Evolutionary conservation across 257 asterid genomes (phyloP).

Genomic region (Nicotiana tomentosiformis): DNA sequence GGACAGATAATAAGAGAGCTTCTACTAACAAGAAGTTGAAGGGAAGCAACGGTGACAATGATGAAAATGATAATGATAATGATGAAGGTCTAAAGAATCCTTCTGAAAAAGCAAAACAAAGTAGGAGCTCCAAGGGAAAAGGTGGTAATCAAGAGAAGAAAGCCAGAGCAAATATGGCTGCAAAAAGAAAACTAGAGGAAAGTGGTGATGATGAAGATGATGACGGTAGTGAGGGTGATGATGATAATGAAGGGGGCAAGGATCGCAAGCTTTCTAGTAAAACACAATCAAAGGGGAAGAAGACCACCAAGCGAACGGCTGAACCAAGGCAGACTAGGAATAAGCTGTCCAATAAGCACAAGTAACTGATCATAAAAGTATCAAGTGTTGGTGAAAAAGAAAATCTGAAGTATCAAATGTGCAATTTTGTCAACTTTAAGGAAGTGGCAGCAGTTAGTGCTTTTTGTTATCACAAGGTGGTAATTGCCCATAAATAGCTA

Average conservation of each 20-base stretch:
- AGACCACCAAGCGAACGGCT: constrained; percentile 31
- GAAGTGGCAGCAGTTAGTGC: neutral
- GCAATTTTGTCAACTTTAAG: neutral
- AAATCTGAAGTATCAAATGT: neutral
- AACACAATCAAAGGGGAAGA: constrained; percentile 23
- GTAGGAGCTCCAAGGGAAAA: constrained; percentile 25
- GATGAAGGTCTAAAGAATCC: constrained; percentile 28
- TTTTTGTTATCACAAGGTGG: neutral
- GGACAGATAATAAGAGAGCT: constrained; percentile 28
- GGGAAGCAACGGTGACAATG: constrained; percentile 25
- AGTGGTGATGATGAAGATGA: constrained; percentile 32
- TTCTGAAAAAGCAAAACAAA: constrained; percentile 30
- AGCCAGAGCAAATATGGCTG: constrained; percentile 31
- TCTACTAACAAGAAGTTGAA: constrained; percentile 33
- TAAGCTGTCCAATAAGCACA: constrained; percentile 37
- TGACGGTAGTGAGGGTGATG: constrained; percentile 17
- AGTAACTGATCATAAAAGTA: constrained; percentile 16
- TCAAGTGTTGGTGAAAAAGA: neutral
- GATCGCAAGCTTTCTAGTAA: constrained; percentile 13
- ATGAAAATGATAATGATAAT: constrained; percentile 21
- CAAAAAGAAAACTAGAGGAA: constrained; percentile 44
- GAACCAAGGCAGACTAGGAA: constrained; percentile 29
- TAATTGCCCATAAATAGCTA: neutral
- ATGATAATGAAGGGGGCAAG: constrained; percentile 29
- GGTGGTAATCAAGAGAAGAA: constrained; percentile 29